Evolutionary conservation across 768 basidiomycete species (phyloP).

Genomic region (Phanerodontia chrysosporium): DNA sequence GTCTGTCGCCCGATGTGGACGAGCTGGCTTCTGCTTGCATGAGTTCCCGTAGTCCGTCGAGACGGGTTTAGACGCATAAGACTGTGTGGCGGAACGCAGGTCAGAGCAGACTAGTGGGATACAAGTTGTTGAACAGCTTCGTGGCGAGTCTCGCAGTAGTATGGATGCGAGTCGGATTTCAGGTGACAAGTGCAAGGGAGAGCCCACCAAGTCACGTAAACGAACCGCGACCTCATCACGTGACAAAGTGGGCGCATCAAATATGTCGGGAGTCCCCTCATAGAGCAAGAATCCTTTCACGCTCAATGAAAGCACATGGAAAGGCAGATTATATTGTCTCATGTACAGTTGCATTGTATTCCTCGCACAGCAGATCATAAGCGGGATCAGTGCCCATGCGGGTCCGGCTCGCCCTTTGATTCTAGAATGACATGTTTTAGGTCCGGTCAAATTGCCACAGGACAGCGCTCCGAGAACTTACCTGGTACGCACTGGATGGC

Average conservation of each 20-base stretch:
- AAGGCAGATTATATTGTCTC: neutral
- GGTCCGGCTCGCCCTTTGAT: slow-evolving; percentile 65
- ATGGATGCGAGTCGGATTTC: neutral
- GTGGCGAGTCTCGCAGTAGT: neutral
- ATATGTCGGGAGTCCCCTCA: neutral
- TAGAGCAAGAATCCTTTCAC: neutral
- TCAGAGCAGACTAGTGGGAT: neutral
- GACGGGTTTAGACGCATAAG: neutral
- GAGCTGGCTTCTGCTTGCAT: slow-evolving; percentile 58
- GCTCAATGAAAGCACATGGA: neutral
- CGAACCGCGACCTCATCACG: slow-evolving; percentile 20
- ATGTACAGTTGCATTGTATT: slow-evolving; percentile 4
- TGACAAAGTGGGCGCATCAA: slow-evolving; percentile 5
- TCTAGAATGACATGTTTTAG: slow-evolving; percentile 38
- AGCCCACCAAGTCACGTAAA: slow-evolving; percentile 9
- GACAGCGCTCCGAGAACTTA: slow-evolving; percentile 27
- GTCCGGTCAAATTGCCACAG: slow-evolving; percentile 13
- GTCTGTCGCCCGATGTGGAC: slow-evolving; percentile 43
- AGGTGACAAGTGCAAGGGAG: neutral
- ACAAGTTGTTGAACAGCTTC: neutral
- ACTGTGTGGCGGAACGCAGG: neutral
- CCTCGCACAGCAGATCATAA: neutral
- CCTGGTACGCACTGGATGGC: slow-evolving; percentile 90
- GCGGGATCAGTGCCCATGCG: slow-evolving; percentile 14
- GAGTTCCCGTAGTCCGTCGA: slow-evolving; percentile 19